Conservation (phyloP, 2,329 filamentous ascomycete genomes). For the Neonectria punicea region DNA sequence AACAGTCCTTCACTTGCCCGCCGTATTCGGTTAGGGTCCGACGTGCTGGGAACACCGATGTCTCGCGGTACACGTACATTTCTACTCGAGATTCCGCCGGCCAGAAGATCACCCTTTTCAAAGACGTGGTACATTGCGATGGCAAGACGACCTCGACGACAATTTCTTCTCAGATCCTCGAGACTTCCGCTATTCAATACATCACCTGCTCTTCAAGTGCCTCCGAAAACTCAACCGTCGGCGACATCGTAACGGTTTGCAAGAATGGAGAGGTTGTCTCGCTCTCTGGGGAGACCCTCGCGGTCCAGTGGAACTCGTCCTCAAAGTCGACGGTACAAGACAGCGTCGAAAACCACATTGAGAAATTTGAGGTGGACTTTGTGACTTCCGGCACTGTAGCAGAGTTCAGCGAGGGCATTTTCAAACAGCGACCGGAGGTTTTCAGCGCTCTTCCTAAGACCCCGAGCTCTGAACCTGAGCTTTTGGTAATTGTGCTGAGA, state of each 20-base stretch:
- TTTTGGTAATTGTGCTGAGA: conserved; percentile 63
- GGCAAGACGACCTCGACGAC: conserved; percentile 64
- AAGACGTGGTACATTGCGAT: conserved; percentile 63
- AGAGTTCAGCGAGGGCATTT: conserved; percentile 65
- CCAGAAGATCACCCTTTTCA: conserved; percentile 68
- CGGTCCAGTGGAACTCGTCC: conserved; percentile 49
- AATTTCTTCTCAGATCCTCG: conserved; percentile 54
- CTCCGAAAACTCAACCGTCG: conserved; percentile 41
- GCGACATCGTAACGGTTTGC: conserved; percentile 65
- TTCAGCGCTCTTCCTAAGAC: conserved; percentile 62
- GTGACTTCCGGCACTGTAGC: conserved; percentile 57
- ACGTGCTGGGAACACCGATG: conserved; percentile 57
- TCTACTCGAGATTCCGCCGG: conserved; percentile 61
- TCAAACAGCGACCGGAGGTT: conserved; percentile 64
- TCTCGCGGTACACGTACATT: conserved; percentile 70
- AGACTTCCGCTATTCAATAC: conserved; percentile 49
- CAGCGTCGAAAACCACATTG: conserved; percentile 45
- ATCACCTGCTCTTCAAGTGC: conserved; percentile 47
- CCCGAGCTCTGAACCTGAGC: conserved; percentile 59
- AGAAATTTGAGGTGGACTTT: conserved; percentile 60
- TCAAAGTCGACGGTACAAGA: conserved; percentile 51
- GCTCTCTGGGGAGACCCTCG: conserved; percentile 64
- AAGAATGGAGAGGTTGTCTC: conserved; percentile 70
- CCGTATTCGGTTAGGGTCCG: conserved; percentile 68
- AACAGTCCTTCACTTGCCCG: conserved; percentile 71